Evolutionary conservation across 371 early-diverging fungal species (phyloP).

Genomic region (Mortierella sp.): DNA sequence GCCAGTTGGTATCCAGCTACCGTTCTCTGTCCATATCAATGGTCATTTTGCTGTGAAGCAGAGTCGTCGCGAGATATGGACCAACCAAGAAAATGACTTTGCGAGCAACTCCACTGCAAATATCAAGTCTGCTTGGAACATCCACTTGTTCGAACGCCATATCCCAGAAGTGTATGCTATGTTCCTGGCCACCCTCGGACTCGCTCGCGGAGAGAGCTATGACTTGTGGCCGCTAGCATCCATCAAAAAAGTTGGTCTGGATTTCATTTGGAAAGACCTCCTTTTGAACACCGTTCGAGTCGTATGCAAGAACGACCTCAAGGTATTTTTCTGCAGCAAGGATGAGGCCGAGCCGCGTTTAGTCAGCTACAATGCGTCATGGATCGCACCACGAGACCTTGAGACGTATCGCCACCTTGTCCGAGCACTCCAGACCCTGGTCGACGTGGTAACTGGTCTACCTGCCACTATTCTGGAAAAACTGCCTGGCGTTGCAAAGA

Average conservation of each 20-base stretch:
- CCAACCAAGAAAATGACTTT: constrained; percentile 34
- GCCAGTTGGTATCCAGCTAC: constrained; percentile 46
- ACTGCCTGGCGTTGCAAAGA: background rate
- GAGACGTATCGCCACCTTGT: constrained; percentile 14
- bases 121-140: constrained; percentile 49
- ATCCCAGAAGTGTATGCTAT: constrained; percentile 40
- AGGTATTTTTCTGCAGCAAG: constrained; percentile 20
- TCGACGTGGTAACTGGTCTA: constrained; percentile 12
- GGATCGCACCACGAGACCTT: constrained; percentile 17
- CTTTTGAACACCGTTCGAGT: background rate
- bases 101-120: constrained; percentile 21
- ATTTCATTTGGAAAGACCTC: constrained; percentile 23
- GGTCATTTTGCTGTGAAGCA: constrained; percentile 55
- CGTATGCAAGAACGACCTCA: background rate
- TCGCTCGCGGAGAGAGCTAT: constrained; percentile 19
- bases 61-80: constrained; percentile 39
- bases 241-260: constrained; percentile 9
- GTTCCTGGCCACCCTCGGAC: constrained; percentile 26
- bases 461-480: constrained; percentile 10
- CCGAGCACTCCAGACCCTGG: constrained; percentile 5
- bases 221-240: constrained; percentile 27
- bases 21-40: constrained; percentile 53
- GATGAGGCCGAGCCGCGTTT: background rate
- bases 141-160: constrained; percentile 35
- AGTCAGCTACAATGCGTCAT: background rate